phyloP scores from a whole-genome alignment of 139 green algal genomes.

The Tetratostichococcus sp. region DNA sequence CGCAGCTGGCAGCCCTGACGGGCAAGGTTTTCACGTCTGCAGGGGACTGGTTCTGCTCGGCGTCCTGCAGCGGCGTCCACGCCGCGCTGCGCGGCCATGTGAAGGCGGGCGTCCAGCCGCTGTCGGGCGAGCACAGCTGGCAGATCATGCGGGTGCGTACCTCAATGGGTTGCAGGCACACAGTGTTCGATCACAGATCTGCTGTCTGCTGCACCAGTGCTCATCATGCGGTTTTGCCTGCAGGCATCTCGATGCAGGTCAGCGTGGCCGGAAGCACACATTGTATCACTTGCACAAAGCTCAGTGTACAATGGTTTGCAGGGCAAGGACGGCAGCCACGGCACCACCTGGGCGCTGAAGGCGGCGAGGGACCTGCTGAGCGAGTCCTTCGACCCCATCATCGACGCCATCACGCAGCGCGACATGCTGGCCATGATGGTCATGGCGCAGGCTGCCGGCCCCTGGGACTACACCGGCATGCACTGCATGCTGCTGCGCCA shows the following conservation, averaged over 20 bases:
- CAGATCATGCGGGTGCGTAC: conserved; percentile 32
- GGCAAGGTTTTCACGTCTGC: too few relatives aligned
- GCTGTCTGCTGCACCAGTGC: too few relatives aligned
- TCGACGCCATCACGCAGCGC: conserved; percentile 60
- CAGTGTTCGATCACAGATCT: too few relatives aligned
- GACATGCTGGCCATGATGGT: conserved; percentile 90
- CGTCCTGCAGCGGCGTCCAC: conserved; percentile 56
- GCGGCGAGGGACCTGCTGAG: conserved; percentile 34
- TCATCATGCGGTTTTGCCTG: too few relatives aligned
- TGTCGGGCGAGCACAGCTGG: conserved; percentile 30
- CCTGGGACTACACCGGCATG: conserved; percentile 86
- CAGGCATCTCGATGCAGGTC: too few relatives aligned
- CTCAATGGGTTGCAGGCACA: too few relatives aligned
- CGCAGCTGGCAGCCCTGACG: too few relatives aligned
- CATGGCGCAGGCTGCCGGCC: conserved; percentile 46
- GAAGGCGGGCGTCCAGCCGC: conserved; percentile 26
- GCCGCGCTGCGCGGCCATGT: conserved; percentile 38
- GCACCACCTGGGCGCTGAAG: conserved; percentile 24
- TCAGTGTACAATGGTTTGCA: conserved; percentile 19
- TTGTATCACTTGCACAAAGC: too few relatives aligned
- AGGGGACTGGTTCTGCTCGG: conserved; percentile 84
- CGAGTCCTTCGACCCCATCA: conserved; percentile 86
- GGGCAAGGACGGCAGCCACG: conserved; percentile 32
- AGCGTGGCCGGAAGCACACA: too few relatives aligned
- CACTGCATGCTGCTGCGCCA: conserved; percentile 72